phyloP scores from a whole-genome alignment of 257 asterid species.

The Forsythia viridissima region DNA sequence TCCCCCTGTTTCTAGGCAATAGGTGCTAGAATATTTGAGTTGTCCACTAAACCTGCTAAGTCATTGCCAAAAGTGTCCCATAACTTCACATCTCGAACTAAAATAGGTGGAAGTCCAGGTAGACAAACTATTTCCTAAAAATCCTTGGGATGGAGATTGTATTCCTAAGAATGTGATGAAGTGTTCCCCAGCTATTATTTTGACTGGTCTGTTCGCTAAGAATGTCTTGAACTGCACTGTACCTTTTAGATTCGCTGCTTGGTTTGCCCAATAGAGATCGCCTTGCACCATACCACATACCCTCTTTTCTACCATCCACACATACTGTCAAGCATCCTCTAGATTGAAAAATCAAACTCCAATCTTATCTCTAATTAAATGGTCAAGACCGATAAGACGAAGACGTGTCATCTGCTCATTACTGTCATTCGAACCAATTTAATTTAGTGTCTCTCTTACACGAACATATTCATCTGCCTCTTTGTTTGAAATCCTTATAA shows the following conservation, averaged over 20 bases:
- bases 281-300: not conserved
- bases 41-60: not conserved
- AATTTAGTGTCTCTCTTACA: not conserved
- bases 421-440: not conserved
- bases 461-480: not conserved
- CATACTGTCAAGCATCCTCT: not conserved
- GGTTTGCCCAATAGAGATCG: not conserved
- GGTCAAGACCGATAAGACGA: not conserved
- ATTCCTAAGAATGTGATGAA: not conserved
- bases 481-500: not conserved
- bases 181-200: not conserved
- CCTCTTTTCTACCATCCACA: not conserved
- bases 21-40: not conserved
- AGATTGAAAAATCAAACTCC: not conserved
- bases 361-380: not conserved
- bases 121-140: not conserved
- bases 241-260: not conserved
- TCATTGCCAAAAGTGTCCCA: not conserved
- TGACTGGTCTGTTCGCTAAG: not conserved
- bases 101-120: not conserved
- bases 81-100: not conserved
- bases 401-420: not conserved
- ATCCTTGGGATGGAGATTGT: not conserved
- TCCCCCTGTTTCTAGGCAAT: not conserved
- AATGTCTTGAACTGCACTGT: not conserved